Base-by-base conservation (phyloP, 2,329 filamentous ascomycete genomes). In the Colletotrichum sp. region DNA sequence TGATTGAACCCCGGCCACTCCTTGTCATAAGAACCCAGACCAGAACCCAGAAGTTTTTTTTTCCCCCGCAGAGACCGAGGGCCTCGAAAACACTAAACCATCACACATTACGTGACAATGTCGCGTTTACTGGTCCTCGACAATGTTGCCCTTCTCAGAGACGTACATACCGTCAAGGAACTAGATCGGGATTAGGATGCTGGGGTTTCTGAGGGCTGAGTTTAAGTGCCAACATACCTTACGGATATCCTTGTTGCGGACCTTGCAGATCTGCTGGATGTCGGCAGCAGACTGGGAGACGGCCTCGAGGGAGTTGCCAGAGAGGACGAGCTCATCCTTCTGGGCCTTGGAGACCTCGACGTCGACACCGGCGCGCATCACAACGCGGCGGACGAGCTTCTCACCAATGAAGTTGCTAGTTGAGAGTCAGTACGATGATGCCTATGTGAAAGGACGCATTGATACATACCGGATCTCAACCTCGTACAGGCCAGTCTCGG, bases 211-310 rank as follows among this genome's bases (percentile, higher is more conserved):
- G 8, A 12, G 65, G 30, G 62, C 15, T 52, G 6, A 34, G 43
- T 43, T 22, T 30, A 76, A 76, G 72, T 75, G 10, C 30, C 43
- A 58, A 82, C 89, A 81, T 85, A 96, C 94, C 94, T 98, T 98
- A 91, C 97, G 96, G 92, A 99, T 99, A 98, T 99, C 97, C 96
- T 99, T 99, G 95, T 99, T 99, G 89, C 96, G 94, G 89, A 99
- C 97, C 90, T 93, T 93, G 96, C 97, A 99, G 90, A 97, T 96
- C 90, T 99, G 97, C 92, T 99, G 97, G 88, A 99, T 98, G 88
- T 99, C 97, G 89, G 97, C 97, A 81, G 97, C 97, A 86, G 94
- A 96, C 91, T 99, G 97, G 85, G 97, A 99, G 81, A 99, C 97
- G 86, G 93, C 93, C 92, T 99, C 97, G 83, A 99, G 92, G 78